Conservation (phyloP, 1,284 basidiomycete genomes). For the Ceratobasidium sp. region DNA sequence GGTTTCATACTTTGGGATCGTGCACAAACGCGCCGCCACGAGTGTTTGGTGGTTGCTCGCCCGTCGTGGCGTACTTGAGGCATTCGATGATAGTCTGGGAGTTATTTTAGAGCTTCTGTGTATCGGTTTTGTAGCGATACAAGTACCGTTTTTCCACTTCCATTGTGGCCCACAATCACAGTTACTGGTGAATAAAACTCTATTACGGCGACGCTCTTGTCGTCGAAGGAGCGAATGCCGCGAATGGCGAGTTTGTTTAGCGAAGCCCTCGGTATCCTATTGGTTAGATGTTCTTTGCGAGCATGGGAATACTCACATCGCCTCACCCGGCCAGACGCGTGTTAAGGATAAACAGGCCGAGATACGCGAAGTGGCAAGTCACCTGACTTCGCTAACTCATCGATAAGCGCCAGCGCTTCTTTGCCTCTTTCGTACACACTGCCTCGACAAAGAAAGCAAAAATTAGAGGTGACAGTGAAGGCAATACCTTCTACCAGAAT, state of each 20-base stretch:
- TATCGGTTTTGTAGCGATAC: background rate
- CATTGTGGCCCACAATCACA: slow-evolving; percentile 99
- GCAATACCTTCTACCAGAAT: background rate
- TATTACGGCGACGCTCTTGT: slow-evolving; percentile 94
- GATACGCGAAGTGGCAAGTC: slow-evolving; percentile 35
- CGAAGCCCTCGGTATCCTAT: slow-evolving; percentile 70
- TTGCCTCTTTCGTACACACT: slow-evolving; percentile 27
- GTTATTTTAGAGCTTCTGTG: slow-evolving; percentile 3
- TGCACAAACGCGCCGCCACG: slow-evolving; percentile 98
- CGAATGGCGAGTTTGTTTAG: slow-evolving; percentile 90
- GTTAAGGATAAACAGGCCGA: background rate
- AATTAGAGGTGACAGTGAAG: background rate
- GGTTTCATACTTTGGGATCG: slow-evolving; percentile 79
- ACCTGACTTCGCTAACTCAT: slow-evolving; percentile 7
- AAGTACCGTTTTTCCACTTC: slow-evolving; percentile 92
- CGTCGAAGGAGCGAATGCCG: slow-evolving; percentile 88
- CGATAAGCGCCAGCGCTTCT: background rate
- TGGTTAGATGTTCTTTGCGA: background rate
- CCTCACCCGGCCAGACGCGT: slow-evolving; percentile 29
- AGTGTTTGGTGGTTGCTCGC: slow-evolving; percentile 97
- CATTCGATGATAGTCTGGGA: slow-evolving; percentile 94
- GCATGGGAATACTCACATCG: slow-evolving; percentile 25
- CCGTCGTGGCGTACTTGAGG: slow-evolving; percentile 98
- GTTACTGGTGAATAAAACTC: slow-evolving; percentile 98
- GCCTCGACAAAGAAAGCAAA: slow-evolving; percentile 27